These are phyloP conservation scores for Perkinsus olseni DNA, from an alignment of 169 alveolate genomes.

Conservation along the genomic window DNA sequence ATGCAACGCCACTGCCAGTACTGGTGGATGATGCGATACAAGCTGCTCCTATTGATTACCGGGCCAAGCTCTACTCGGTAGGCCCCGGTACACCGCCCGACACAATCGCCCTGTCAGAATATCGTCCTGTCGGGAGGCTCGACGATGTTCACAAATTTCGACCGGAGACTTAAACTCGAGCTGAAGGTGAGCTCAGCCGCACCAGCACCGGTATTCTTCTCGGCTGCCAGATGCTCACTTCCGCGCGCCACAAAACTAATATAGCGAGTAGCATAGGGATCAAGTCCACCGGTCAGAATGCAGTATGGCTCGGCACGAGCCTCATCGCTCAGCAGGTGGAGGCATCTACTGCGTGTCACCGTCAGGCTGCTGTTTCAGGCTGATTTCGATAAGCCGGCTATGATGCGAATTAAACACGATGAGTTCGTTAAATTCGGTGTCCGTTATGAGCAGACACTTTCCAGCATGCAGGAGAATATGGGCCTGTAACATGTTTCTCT, in stretches of 20 bases:
- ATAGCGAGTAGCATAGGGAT: neutral
- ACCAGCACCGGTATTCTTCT: neutral
- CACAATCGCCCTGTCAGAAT: neutral
- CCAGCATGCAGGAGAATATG: conserved; percentile 3
- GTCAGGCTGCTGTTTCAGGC: neutral
- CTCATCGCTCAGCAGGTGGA: neutral
- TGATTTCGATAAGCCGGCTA: neutral
- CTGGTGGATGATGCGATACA: neutral
- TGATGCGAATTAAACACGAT: neutral
- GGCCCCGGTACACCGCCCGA: neutral
- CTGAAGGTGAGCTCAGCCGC: neutral
- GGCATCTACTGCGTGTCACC: neutral
- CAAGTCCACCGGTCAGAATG: neutral
- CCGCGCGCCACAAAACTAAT: neutral
- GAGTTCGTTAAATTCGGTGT: neutral
- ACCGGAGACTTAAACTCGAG: neutral
- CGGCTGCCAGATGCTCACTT: neutral
- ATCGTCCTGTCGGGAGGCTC: neutral
- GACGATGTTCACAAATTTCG: neutral
- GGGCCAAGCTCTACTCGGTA: neutral
- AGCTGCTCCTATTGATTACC: neutral
- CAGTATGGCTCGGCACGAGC: neutral
- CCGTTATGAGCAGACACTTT: neutral
- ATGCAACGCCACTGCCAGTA: neutral
- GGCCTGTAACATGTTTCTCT: neutral